Conservation (phyloP, 1,139 yeast species). For the Kodamaea sp. region DNA sequence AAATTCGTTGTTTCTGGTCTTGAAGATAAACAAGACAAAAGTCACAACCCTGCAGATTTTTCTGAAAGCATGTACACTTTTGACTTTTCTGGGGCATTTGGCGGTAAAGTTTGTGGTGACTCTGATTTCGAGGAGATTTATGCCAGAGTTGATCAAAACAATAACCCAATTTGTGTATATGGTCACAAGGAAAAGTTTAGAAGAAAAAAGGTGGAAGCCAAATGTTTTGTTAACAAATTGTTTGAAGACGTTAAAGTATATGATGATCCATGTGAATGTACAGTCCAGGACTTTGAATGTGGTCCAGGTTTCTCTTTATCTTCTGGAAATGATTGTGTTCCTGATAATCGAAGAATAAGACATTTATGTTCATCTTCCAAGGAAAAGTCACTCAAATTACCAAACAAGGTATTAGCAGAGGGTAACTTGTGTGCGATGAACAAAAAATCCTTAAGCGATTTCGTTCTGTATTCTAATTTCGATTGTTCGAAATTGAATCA, state of each 20-base stretch:
- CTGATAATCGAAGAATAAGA: constrained; percentile 36
- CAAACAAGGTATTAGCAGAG: constrained; percentile 37
- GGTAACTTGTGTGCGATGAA: constrained; percentile 49
- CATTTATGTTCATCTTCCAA: constrained; percentile 24
- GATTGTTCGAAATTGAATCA: constrained; percentile 29
- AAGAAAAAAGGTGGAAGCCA: constrained; percentile 65
- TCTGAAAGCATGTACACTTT: constrained; percentile 40
- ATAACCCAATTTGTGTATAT: constrained; percentile 60
- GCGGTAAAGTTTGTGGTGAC: constrained; percentile 45
- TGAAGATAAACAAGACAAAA: constrained; percentile 20
- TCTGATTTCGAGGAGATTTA: constrained; percentile 69
- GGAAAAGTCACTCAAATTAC: constrained; percentile 22
- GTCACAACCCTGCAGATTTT: constrained; percentile 10
- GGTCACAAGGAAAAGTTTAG: constrained; percentile 68
- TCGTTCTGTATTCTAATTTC: constrained; percentile 22
- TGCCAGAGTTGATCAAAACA: constrained; percentile 49
- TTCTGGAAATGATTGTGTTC: constrained; percentile 52
- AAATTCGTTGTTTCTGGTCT: constrained; percentile 57
- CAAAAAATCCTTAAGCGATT: constrained; percentile 24
- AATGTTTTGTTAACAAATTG: constrained; percentile 63
- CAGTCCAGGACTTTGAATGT: constrained; percentile 70
- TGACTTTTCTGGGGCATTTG: constrained; percentile 61
- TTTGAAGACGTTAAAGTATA: constrained; percentile 56
- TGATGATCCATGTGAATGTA: constrained; percentile 65
- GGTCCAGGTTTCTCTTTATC: constrained; percentile 47